phyloP scores from a whole-genome alignment of 805 yeast genomes.

The Kregervanrija pseudodelftensis region DNA sequence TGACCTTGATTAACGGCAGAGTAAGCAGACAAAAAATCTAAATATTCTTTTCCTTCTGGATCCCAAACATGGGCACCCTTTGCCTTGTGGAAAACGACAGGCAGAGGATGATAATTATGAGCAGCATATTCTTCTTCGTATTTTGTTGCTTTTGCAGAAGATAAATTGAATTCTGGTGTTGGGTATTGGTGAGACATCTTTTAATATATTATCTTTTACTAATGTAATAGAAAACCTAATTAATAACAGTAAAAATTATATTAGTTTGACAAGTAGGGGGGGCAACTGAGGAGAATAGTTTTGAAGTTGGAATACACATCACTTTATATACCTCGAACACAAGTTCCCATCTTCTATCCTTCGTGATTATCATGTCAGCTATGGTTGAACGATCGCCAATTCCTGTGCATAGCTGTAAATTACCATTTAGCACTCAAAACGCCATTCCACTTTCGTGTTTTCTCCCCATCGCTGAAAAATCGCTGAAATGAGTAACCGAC shows the following conservation, averaged over 20 bases:
- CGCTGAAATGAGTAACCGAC: too few relatives aligned
- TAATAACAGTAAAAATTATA: too few relatives aligned
- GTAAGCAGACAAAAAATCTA: slow-evolving; percentile 90
- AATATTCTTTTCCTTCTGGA: slow-evolving; percentile 91
- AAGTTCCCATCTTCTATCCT: neutral
- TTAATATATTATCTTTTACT: neutral
- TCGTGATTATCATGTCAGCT: slow-evolving; percentile 3
- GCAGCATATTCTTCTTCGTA: slow-evolving; percentile 83
- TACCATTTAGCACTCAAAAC: too few relatives aligned
- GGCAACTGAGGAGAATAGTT: too few relatives aligned
- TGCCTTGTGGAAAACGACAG: slow-evolving; percentile 86
- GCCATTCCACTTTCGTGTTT: too few relatives aligned
- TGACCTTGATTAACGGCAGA: slow-evolving; percentile 98
- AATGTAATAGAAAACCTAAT: too few relatives aligned
- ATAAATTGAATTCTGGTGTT: slow-evolving; percentile 37
- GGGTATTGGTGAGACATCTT: slow-evolving; percentile 5
- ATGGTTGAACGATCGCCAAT: slow-evolving; percentile 9
- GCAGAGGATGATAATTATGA: slow-evolving; percentile 94
- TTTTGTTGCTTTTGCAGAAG: slow-evolving; percentile 57
- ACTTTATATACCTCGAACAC: too few relatives aligned
- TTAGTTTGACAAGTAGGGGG: too few relatives aligned
- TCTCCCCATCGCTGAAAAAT: too few relatives aligned
- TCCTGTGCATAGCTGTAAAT: slow-evolving; percentile 7
- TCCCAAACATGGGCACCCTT: slow-evolving; percentile 95
- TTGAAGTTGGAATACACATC: too few relatives aligned